A percentile compares a stretch with the other conserved stretches of the same genome.
phyloP scores from a whole-genome alignment of 2,329 filamentous ascomycete genomes.

The Alternaria gansuensis region DNA sequence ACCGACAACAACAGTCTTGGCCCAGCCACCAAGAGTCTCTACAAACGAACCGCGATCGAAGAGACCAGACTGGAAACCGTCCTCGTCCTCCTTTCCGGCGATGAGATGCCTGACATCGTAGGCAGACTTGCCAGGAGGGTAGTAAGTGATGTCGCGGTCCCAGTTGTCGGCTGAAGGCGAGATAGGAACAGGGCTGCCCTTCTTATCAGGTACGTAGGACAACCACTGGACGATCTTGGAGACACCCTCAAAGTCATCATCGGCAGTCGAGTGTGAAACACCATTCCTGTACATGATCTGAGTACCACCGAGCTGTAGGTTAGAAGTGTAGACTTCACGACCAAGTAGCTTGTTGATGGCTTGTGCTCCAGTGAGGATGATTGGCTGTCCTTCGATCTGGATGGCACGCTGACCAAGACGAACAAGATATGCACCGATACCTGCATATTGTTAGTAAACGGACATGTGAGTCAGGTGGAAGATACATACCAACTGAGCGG shows the following conservation, averaged over 20 bases:
- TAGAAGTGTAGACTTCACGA: conserved; percentile 98
- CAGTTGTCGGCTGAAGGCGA: conserved; percentile 83
- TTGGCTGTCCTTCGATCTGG: conserved; percentile 98
- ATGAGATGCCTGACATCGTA: conserved; percentile 97
- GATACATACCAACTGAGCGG: conserved; percentile 81
- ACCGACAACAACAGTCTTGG: conserved; percentile 93
- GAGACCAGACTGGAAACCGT: conserved; percentile 87
- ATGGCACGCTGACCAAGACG: conserved; percentile 98
- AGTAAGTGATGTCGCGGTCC: conserved; percentile 91
- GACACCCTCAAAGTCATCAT: conserved; percentile 96
- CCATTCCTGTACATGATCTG: conserved; percentile 99
- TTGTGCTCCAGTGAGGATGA: conserved; percentile 96
- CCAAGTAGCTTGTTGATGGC: conserved; percentile 98
- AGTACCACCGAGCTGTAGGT: conserved; percentile 98
- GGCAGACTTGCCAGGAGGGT: conserved; percentile 79
- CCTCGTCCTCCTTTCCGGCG: conserved; percentile 81
- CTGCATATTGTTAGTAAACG: conserved; percentile 56
- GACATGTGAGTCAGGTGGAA: too few relatives aligned
- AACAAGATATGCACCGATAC: conserved; percentile 98
- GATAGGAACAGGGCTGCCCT: conserved; percentile 91
- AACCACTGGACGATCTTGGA: conserved; percentile 98
- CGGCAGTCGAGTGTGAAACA: conserved; percentile 98
- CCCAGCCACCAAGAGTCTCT: conserved; percentile 96
- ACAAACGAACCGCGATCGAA: conserved; percentile 98
- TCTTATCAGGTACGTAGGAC: conserved; percentile 96